phyloP scores from a whole-genome alignment of 371 early-diverging fungal genomes.

The Zychaea mexicana region DNA sequence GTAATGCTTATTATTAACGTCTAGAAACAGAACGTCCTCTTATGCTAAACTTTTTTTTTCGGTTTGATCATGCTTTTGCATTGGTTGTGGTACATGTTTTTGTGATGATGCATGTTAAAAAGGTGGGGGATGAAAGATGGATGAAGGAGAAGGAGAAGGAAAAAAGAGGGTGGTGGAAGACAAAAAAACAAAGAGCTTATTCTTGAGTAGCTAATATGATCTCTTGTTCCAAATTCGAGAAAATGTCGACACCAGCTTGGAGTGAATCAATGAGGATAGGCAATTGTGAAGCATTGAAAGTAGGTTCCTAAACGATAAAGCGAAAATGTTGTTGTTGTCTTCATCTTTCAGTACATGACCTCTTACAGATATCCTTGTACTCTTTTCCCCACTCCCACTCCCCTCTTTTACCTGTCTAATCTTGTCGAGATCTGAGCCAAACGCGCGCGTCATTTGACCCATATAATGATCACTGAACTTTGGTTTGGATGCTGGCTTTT shows the following conservation, averaged over 20 bases:
- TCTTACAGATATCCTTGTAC: no score
- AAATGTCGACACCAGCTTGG: conserved; percentile 51
- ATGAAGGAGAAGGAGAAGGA: neutral
- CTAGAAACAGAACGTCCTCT: no score
- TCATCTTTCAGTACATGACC: no score
- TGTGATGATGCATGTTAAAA: neutral
- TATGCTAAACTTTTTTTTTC: no score
- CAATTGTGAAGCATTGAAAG: conserved; percentile 31
- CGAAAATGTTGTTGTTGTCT: neutral
- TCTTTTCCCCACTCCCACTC: neutral
- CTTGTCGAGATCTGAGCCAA: conserved; percentile 46
- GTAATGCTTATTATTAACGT: no score
- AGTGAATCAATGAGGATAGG: conserved; percentile 47
- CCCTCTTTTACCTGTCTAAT: conserved; percentile 40
- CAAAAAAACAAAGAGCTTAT: conserved; percentile 2
- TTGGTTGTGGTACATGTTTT: no score
- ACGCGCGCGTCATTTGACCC: conserved; percentile 44
- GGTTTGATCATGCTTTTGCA: no score
- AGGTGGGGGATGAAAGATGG: neutral
- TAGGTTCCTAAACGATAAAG: conserved; percentile 34
- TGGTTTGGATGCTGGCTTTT: conserved; percentile 12
- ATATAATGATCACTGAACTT: conserved; percentile 45
- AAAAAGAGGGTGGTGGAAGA: neutral
- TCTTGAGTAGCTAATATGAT: conserved; percentile 28
- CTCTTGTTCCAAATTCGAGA: conserved; percentile 41